phyloP scores from a whole-genome alignment of 2,329 filamentous ascomycete species.

The Coniochaeta sp. region DNA sequence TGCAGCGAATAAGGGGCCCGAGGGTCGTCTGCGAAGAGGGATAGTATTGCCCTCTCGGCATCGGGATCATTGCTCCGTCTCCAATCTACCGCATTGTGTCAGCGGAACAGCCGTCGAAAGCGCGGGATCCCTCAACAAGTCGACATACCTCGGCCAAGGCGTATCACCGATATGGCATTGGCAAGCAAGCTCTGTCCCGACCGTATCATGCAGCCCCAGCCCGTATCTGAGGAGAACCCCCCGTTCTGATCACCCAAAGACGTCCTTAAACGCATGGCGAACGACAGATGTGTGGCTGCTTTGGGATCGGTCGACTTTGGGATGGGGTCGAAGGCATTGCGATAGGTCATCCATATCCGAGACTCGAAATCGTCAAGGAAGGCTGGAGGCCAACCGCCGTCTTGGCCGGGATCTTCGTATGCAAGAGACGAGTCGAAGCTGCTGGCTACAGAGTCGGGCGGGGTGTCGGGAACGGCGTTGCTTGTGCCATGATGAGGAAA shows the following conservation, averaged over 20 bases:
- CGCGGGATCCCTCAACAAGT: background rate
- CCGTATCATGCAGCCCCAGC: slow-evolving; percentile 98
- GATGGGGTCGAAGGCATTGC: slow-evolving; percentile 79
- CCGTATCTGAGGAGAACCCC: slow-evolving; percentile 87
- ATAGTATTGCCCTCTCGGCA: slow-evolving; percentile 65
- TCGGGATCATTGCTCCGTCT: slow-evolving; percentile 50
- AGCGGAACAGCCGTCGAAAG: background rate
- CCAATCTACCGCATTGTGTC: slow-evolving; percentile 55
- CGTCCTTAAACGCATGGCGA: slow-evolving; percentile 76
- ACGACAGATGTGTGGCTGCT: slow-evolving; percentile 64
- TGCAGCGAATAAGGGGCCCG: slow-evolving; percentile 90
- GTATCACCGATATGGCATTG: slow-evolving; percentile 68
- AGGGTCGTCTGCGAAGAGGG: slow-evolving; percentile 81
- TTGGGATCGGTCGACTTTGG: slow-evolving; percentile 69
- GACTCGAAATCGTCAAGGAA: slow-evolving; percentile 94
- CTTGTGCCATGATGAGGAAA: background rate
- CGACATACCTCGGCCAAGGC: slow-evolving; percentile 66
- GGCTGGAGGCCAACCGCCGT: slow-evolving; percentile 68
- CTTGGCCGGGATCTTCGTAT: slow-evolving; percentile 36
- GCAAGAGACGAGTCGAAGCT: slow-evolving; percentile 46
- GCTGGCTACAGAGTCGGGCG: slow-evolving; percentile 40
- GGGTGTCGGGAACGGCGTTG: slow-evolving; percentile 30
- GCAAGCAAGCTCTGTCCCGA: slow-evolving; percentile 91
- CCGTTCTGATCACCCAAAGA: slow-evolving; percentile 71
- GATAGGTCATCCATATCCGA: slow-evolving; percentile 92